phyloP scores from a whole-genome alignment of 345 rosid genomes.

The Eucalyptus sp. region DNA sequence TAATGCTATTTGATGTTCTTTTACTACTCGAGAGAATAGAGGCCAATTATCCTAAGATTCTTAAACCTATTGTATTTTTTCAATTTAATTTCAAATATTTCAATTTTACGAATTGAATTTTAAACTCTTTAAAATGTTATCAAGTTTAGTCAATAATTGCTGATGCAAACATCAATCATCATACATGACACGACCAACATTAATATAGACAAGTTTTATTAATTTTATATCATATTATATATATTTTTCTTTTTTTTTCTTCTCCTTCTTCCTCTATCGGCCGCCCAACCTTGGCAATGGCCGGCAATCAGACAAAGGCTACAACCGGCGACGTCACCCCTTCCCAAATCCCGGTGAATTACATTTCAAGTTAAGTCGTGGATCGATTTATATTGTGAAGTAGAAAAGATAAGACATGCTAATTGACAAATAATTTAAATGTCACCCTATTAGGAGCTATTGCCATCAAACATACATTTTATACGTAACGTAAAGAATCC shows the following conservation, averaged over 20 bases:
- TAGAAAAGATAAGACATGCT: background rate
- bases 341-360: background rate
- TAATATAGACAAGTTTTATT: too few relatives aligned
- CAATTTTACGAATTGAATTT: too few relatives aligned
- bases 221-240: too few relatives aligned
- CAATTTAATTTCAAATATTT: too few relatives aligned
- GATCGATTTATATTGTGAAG: background rate
- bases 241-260: too few relatives aligned
- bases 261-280: too few relatives aligned
- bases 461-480: background rate
- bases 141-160: too few relatives aligned
- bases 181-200: accelerated
- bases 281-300: too few relatives aligned
- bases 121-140: too few relatives aligned
- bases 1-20: background rate
- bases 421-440: background rate
- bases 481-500: background rate
- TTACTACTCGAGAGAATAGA: too few relatives aligned
- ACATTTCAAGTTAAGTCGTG: background rate
- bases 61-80: accelerated
- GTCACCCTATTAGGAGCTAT: background rate
- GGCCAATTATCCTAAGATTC: accelerated
- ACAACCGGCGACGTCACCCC: background rate
- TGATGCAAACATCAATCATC: too few relatives aligned
- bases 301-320: too few relatives aligned